phyloP scores from a whole-genome alignment of 768 basidiomycete species.

The Termitomyces eurrhizus region DNA sequence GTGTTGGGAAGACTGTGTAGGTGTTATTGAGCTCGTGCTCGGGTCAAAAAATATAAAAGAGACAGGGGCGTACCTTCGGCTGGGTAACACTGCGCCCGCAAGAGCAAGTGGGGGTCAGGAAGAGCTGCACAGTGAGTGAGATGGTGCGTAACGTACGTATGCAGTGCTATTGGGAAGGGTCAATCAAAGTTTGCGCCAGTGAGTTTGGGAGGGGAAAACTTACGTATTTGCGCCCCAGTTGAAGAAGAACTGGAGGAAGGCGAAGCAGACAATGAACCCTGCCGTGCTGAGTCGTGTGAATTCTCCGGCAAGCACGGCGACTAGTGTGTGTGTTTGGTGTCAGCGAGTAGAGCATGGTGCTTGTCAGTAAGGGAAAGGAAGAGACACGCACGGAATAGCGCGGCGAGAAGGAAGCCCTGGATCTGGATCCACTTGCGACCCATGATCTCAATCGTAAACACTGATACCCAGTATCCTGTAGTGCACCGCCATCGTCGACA shows the following conservation, averaged over 20 bases:
- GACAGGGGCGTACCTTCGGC: constrained; percentile 39
- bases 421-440: constrained; percentile 76
- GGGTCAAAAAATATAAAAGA: neutral
- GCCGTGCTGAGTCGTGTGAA: constrained; percentile 53
- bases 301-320: constrained; percentile 60
- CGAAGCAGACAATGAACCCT: constrained; percentile 69
- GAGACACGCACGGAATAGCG: constrained; percentile 54
- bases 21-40: neutral
- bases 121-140: neutral
- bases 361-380: neutral
- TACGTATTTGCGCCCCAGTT: constrained; percentile 76
- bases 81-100: constrained; percentile 52
- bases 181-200: neutral
- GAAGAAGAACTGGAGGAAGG: constrained; percentile 77
- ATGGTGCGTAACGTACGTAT: constrained; percentile 32
- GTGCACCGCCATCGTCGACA: neutral
- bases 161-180: constrained; percentile 36
- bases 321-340: neutral
- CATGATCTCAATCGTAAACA: constrained; percentile 67
- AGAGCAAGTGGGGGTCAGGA: neutral
- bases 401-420: constrained; percentile 69
- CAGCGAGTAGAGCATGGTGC: neutral
- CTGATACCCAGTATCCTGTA: constrained; percentile 63
- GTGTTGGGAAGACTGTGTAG: constrained; percentile 65
- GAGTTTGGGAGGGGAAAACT: constrained; percentile 17